Percentiles rank a stretch among this genome's conserved stretches.
Evolutionary conservation across 176 grass and related monocot genomes (phyloP).

Genomic region (Hyparrhenia diplandra): DNA sequence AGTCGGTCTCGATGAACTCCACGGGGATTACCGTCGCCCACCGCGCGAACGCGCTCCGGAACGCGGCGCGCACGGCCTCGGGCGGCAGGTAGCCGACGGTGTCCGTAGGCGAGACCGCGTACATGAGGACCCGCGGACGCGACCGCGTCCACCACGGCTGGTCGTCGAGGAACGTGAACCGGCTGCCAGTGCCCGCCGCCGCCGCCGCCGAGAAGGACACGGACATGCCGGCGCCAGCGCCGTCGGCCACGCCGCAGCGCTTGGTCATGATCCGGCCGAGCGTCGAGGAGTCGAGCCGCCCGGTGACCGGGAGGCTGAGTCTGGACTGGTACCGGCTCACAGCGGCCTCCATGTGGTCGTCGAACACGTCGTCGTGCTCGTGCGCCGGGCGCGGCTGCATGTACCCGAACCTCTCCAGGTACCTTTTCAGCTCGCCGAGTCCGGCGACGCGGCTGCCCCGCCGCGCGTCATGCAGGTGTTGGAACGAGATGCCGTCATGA

Average conservation of each 20-base stretch:
- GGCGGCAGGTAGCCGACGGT: slow-evolving; percentile 38
- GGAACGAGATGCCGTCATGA: slow-evolving; percentile 18
- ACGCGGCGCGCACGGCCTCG: slow-evolving; percentile 33
- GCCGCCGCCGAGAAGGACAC: neutral
- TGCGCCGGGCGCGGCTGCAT: slow-evolving; percentile 12
- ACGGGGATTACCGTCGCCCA: slow-evolving; percentile 60
- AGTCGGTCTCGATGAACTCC: neutral
- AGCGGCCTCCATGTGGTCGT: slow-evolving; percentile 51
- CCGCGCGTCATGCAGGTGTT: slow-evolving; percentile 43
- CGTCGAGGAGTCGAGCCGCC: slow-evolving; percentile 54
- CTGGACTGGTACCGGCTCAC: slow-evolving; percentile 56
- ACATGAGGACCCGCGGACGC: slow-evolving; percentile 36
- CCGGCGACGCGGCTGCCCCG: slow-evolving; percentile 43
- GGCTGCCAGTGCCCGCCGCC: neutral
- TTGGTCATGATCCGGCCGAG: slow-evolving; percentile 46
- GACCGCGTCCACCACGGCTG: slow-evolving; percentile 47
- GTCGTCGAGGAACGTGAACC: slow-evolving; percentile 57
- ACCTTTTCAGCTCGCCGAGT: slow-evolving; percentile 51
- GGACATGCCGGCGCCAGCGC: too few relatives aligned
- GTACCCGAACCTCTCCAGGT: slow-evolving; percentile 77
- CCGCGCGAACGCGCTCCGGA: slow-evolving; percentile 54
- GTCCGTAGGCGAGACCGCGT: slow-evolving; percentile 44
- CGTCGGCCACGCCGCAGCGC: slow-evolving; percentile 54
- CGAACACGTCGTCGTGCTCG: slow-evolving; percentile 53
- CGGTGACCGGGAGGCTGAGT: slow-evolving; percentile 57